Percentiles rank a stretch among this genome's conserved stretches.
Evolutionary conservation across 192 early-diverging fungal genomes (phyloP).

Genomic region (Umbelopsis sp.): DNA sequence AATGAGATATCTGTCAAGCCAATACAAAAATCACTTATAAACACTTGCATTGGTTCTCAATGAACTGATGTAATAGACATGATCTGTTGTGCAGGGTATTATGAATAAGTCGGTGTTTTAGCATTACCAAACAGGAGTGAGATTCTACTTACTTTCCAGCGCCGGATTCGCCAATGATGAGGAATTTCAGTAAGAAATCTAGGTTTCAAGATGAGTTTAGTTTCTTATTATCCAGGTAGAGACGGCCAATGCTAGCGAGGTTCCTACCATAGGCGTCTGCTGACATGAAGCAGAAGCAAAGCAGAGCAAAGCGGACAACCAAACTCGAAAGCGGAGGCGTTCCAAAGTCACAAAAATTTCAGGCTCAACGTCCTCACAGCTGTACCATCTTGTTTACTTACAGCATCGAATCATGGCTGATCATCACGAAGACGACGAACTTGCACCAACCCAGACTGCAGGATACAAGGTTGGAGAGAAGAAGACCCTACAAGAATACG

Average conservation of each 20-base stretch:
- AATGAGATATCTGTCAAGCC: neutral
- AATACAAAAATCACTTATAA: neutral
- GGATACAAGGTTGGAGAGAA: conserved; percentile 93
- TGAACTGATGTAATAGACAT: conserved; percentile 59
- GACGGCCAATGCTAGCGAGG: neutral
- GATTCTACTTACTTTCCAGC: conserved; percentile 55
- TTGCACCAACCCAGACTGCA: conserved; percentile 73
- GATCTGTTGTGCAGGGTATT: conserved; percentile 38
- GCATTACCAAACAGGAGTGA: neutral
- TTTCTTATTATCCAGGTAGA: neutral
- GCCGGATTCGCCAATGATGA: conserved; percentile 62
- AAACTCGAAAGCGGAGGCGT: conserved; percentile 1
- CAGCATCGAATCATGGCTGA: conserved; percentile 39
- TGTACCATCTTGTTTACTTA: neutral
- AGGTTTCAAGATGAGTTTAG: neutral
- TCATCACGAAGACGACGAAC: conserved; percentile 66
- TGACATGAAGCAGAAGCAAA: conserved; percentile 25
- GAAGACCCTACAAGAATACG: conserved; percentile 86
- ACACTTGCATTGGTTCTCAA: conserved; percentile 56
- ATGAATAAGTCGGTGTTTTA: neutral
- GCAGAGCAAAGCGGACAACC: conserved; percentile 9
- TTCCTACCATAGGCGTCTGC: conserved; percentile 40
- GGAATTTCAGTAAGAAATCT: conserved; percentile 58
- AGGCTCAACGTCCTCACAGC: neutral
- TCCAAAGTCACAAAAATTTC: conserved; percentile 17